Conservation (phyloP, 768 basidiomycete genomes). For the Pleurotus djamor region DNA sequence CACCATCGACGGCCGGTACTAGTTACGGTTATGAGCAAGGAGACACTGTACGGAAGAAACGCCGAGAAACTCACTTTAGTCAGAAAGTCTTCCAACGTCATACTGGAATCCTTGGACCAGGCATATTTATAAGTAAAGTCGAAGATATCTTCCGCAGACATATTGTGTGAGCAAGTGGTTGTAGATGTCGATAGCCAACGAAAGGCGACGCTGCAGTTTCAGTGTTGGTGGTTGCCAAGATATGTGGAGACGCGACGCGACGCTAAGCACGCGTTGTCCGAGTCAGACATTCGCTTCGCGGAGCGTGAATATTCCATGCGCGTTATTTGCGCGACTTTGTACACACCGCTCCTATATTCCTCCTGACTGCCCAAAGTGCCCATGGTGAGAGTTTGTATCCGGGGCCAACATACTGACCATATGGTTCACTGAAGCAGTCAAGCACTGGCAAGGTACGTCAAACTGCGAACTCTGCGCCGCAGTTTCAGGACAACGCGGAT, state of each 20-base stretch:
- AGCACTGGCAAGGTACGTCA: too few species aligned
- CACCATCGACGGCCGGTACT: conserved; percentile 80
- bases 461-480: too few species aligned
- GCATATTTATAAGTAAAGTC: conserved; percentile 44
- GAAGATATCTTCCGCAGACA: conserved; percentile 36
- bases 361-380: not conserved
- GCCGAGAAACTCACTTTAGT: conserved; percentile 38
- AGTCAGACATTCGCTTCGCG: too few species aligned
- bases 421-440: too few species aligned
- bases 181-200: too few species aligned
- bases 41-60: not conserved
- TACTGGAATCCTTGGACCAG: conserved; percentile 43
- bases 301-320: too few species aligned
- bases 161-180: not conserved
- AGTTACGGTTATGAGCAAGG: not conserved
- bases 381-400: not conserved
- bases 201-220: too few species aligned
- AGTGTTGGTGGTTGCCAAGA: too few species aligned
- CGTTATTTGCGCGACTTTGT: too few species aligned
- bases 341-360: not conserved
- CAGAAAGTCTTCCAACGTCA: conserved; percentile 51
- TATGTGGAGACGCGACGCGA: not conserved
- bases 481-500: too few species aligned
- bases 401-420: too few species aligned
- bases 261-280: not conserved